Evolutionary conservation across 495 filamentous ascomycete species (phyloP), one percentile per base, ranked within the genome.

Genomic region (Tuber indicum): DNA sequence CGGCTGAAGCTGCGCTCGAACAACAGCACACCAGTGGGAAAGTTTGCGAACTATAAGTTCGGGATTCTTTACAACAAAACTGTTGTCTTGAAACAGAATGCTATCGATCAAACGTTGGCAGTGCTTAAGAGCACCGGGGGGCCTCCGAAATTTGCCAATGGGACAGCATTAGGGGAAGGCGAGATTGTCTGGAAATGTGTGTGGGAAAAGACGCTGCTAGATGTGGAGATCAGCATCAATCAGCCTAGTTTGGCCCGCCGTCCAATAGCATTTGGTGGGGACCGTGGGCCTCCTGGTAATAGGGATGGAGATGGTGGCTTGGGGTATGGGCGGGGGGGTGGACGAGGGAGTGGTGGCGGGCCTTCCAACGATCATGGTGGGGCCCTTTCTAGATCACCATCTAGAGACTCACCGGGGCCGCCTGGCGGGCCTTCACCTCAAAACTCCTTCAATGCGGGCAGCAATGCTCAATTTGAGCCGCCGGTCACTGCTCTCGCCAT

Each of bases 101-200:
- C 81, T 8, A 82, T 82, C 9, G 32, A 72, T 21, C 72, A 66
- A 36, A 76, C 81, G 44, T 58, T 78, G n/a, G 71, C 70, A 3
- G 52, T 62, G 52, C 52, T 32, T 12, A 62, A 62, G 52, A 41
- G 44, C 17, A n/a, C 17, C n/a, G 46, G 45, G 17, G 73, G 71
- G 45, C 16, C 49, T 2, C 44, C 73, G 8, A 46, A 32, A 62
- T 72, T 72, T 26, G 81, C 80, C 0, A 77, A 82, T 71, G 81
- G 81, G 9, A 72, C 81, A 14, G 70, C 66, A 46, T 66, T 81
- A 8, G 41, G 44, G 9, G 66, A 76, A 19, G 75, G 74, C 8
- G 81, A 83, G 42, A 78, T 83, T 39, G 78, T 82, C 4, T 83
- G 81, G 81, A 83, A 76, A 69, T 83, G 81, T 66, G 46, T 76